These are phyloP conservation scores for Trichoderma harzianum DNA, from an alignment of 2,329 filamentous ascomycete genomes.

Conservation along the genomic window DNA sequence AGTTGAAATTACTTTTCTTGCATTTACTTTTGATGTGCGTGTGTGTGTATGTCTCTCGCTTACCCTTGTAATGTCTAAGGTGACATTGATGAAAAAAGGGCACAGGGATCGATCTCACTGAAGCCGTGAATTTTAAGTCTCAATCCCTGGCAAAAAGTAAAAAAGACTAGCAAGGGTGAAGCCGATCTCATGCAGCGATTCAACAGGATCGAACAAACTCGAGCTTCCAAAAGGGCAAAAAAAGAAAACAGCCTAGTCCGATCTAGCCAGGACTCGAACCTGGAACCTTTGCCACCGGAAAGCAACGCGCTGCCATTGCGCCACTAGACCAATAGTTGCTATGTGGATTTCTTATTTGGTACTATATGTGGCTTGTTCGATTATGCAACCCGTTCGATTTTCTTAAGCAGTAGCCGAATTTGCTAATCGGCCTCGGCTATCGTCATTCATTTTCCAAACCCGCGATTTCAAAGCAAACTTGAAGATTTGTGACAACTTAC, in stretches of 20 bases:
- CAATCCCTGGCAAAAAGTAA: neutral
- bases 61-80: neutral
- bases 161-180: neutral
- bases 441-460: neutral
- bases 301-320: conserved; percentile 27
- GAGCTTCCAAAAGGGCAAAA: neutral
- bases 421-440: neutral
- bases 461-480: neutral
- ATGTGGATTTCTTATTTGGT: neutral
- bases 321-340: conserved; percentile 11
- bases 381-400: neutral
- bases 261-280: conserved; percentile 35
- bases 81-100: neutral
- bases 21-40: neutral
- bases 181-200: neutral
- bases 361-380: neutral
- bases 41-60: neutral
- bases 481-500: neutral
- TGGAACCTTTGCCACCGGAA: conserved; percentile 36
- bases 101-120: neutral
- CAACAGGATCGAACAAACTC: neutral
- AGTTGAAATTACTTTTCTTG: neutral
- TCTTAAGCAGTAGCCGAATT: neutral
- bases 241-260: conserved; percentile 18
- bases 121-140: neutral